Percentiles rank a stretch among this genome's conserved stretches.
These are phyloP conservation scores for Penicillium manginii DNA, from an alignment of 495 filamentous ascomycete genomes.

Conservation along the genomic window DNA sequence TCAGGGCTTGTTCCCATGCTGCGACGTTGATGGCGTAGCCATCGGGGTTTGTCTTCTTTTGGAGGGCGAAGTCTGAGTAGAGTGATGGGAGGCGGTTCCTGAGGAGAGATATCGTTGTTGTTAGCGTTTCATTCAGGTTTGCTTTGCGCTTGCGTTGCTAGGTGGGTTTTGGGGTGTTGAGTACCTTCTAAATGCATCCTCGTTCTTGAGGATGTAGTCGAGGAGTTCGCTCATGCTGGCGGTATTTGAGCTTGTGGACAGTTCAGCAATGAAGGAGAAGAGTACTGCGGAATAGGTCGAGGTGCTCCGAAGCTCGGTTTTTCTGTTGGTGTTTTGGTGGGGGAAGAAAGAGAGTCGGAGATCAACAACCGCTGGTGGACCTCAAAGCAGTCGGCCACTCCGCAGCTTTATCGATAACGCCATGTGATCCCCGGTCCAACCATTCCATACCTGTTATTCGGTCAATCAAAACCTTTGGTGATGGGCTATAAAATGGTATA, in stretches of 20 bases:
- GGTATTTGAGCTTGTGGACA: conserved; percentile 7
- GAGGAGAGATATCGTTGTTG: neutral
- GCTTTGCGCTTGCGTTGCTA: neutral
- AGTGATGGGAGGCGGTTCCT: conserved; percentile 87
- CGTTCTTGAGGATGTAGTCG: conserved; percentile 61
- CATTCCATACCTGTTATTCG: conserved; percentile 8
- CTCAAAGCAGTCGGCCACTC: neutral
- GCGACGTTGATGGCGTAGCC: conserved; percentile 84
- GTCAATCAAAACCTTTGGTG: neutral
- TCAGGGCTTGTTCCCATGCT: conserved; percentile 80
- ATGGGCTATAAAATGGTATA: too few species aligned
- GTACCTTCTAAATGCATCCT: conserved; percentile 70
- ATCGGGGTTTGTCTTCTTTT: conserved; percentile 83
- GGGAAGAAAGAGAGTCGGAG: too few species aligned
- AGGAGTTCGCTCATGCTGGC: conserved; percentile 61
- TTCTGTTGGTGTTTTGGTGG: neutral
- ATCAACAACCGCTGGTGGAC: neutral
- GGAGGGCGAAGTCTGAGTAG: conserved; percentile 88
- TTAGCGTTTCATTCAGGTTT: neutral
- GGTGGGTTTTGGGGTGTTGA: neutral
- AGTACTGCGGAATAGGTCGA: too few species aligned
- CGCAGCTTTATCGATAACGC: conserved; percentile 38
- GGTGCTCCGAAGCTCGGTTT: neutral
- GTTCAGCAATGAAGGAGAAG: too few species aligned
- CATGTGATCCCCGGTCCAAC: conserved; percentile 14